A percentile compares a stretch with the other conserved stretches of the same genome.
Evolutionary conservation across 1,284 basidiomycete genomes (phyloP).

Genomic region (Malassezia caprae): DNA sequence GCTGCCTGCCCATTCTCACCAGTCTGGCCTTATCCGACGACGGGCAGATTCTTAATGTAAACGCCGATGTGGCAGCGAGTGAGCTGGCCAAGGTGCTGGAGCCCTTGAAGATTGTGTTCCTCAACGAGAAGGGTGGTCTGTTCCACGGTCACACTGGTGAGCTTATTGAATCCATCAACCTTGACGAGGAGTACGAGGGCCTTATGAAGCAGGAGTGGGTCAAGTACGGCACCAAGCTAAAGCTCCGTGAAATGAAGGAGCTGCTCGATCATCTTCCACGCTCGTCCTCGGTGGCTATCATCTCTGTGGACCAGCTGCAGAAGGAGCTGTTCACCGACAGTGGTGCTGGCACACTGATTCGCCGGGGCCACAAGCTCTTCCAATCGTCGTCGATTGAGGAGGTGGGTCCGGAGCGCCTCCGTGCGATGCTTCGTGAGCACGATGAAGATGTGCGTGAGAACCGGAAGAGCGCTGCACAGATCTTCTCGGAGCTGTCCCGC

Average conservation of each 20-base stretch:
- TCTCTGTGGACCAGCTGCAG: slow-evolving; percentile 82
- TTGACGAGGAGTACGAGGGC: slow-evolving; percentile 95
- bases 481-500: slow-evolving; percentile 62
- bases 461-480: slow-evolving; percentile 74
- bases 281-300: slow-evolving; percentile 95
- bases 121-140: slow-evolving; percentile 96
- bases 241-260: slow-evolving; percentile 98
- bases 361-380: slow-evolving; percentile 94
- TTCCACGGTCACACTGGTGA: slow-evolving; percentile 72
- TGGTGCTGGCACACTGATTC: slow-evolving; percentile 92
- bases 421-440: slow-evolving; percentile 60
- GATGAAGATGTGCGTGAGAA: slow-evolving; percentile 83
- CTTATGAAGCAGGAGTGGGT: slow-evolving; percentile 99
- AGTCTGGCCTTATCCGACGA: slow-evolving; percentile 44
- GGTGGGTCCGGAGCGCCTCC: slow-evolving; percentile 79
- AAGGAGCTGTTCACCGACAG: slow-evolving; percentile 98
- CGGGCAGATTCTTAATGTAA: slow-evolving; percentile 48
- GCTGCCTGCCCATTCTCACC: slow-evolving; percentile 47
- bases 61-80: slow-evolving; percentile 46
- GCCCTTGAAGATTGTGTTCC: slow-evolving; percentile 81
- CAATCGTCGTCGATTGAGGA: slow-evolving; percentile 70
- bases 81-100: slow-evolving; percentile 48
- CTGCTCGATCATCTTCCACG: slow-evolving; percentile 95
- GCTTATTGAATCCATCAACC: slow-evolving; percentile 77
- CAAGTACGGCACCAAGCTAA: slow-evolving; percentile 97